phyloP scores from a whole-genome alignment of 1,284 basidiomycete species.

The Boletus mariae region DNA sequence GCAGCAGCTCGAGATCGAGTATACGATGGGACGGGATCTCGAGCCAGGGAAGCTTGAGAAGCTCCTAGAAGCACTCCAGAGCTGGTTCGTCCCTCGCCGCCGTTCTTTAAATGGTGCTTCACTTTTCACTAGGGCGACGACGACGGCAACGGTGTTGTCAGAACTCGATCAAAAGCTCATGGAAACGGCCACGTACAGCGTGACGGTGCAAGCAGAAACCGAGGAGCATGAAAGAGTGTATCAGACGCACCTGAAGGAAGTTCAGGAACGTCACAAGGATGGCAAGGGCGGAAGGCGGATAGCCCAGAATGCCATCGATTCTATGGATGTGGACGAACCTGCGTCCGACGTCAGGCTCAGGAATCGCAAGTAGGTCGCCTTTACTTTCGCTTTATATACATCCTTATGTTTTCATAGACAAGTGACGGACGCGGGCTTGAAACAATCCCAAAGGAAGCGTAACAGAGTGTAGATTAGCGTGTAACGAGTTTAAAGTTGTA shows the following conservation, averaged over 20 bases:
- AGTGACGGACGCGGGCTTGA: constrained; percentile 30
- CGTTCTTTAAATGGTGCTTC: neutral
- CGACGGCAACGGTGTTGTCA: constrained; percentile 60
- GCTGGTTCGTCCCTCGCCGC: constrained; percentile 56
- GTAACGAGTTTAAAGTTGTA: neutral
- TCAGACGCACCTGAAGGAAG: constrained; percentile 37
- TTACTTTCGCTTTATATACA: neutral
- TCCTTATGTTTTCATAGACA: constrained; percentile 19
- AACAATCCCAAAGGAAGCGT: constrained; percentile 42
- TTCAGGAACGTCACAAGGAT: constrained; percentile 46
- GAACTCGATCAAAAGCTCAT: constrained; percentile 49
- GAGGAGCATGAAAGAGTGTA: constrained; percentile 37
- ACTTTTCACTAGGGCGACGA: constrained; percentile 55
- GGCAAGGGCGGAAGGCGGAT: constrained; percentile 39
- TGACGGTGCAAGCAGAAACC: constrained; percentile 27
- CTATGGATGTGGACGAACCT: constrained; percentile 51
- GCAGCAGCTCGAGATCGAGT: constrained; percentile 84
- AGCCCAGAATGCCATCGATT: constrained; percentile 31
- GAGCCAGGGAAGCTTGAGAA: constrained; percentile 61
- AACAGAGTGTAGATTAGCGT: constrained; percentile 36
- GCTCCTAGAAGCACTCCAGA: constrained; percentile 59
- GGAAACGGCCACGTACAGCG: constrained; percentile 31
- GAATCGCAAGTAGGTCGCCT: constrained; percentile 48
- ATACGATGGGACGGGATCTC: constrained; percentile 87
- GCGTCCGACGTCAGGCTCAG: constrained; percentile 41